phyloP scores from a whole-genome alignment of 148 eudicot species.

The Rhododendron ovatum region DNA sequence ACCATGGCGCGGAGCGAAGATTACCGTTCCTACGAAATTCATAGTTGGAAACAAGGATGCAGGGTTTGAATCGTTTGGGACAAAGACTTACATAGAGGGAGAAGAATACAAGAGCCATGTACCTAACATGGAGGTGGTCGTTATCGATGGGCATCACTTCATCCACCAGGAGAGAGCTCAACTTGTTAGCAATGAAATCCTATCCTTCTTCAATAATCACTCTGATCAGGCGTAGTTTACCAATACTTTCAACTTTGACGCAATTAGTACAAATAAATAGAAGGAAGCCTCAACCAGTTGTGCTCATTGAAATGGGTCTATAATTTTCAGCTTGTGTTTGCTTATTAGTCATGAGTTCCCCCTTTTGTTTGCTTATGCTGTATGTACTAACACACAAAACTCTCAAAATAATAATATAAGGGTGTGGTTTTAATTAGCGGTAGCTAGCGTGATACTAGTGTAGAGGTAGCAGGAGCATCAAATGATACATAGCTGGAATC shows the following conservation, averaged over 20 bases:
- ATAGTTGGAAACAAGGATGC: not conserved
- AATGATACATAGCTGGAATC: too few species aligned
- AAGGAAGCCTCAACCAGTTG: too few species aligned
- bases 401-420: too few species aligned
- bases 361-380: too few species aligned
- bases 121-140: not conserved
- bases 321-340: too few species aligned
- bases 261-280: too few species aligned
- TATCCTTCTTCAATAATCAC: not conserved
- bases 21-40: not conserved
- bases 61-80: slow-evolving; percentile 5
- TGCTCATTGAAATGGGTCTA: too few species aligned
- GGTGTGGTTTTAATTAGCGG: too few species aligned
- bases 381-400: too few species aligned
- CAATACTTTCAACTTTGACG: not conserved
- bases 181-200: not conserved
- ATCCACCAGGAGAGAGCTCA: not conserved
- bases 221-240: not conserved
- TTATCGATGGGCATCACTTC: not conserved
- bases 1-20: not conserved
- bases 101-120: slow-evolving; percentile 1
- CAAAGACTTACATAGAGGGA: not conserved
- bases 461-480: too few species aligned
- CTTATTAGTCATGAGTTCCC: too few species aligned
- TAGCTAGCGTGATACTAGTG: too few species aligned